Conservation (phyloP, 2,329 filamentous ascomycete genomes). For the Fusarium abutilonis region DNA sequence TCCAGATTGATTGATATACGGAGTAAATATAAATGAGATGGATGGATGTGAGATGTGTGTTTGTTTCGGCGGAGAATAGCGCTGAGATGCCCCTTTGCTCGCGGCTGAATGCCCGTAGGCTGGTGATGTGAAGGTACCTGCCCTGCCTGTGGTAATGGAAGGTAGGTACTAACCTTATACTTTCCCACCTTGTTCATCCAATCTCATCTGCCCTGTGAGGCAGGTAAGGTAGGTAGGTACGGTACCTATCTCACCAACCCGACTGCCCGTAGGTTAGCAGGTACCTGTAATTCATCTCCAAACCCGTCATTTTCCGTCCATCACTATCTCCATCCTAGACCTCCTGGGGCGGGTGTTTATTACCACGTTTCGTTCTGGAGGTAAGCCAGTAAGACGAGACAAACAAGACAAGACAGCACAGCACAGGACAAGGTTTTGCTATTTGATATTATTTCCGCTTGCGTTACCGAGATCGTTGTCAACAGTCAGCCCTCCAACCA, state of each 20-base stretch:
- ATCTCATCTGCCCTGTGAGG: slow-evolving; percentile 1
- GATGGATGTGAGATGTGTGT: neutral
- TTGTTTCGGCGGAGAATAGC: slow-evolving; percentile 26
- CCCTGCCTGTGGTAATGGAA: neutral
- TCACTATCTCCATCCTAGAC: slow-evolving; percentile 5
- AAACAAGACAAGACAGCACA: neutral
- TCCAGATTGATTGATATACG: too few relatives aligned
- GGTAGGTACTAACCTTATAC: slow-evolving; percentile 24
- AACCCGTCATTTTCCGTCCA: slow-evolving; percentile 11
- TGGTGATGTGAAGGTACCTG: slow-evolving; percentile 3
- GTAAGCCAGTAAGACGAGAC: neutral
- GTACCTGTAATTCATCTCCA: neutral
- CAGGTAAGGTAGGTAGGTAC: too few relatives aligned
- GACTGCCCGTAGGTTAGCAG: too few relatives aligned
- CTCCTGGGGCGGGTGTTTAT: slow-evolving; percentile 1
- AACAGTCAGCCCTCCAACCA: neutral
- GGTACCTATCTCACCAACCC: too few relatives aligned
- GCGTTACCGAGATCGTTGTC: slow-evolving; percentile 16
- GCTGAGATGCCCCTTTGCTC: slow-evolving; percentile 27
- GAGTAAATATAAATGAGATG: neutral
- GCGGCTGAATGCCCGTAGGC: neutral
- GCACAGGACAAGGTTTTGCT: slow-evolving; percentile 9
- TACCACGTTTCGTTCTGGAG: slow-evolving; percentile 11
- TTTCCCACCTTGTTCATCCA: slow-evolving; percentile 15
- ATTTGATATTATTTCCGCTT: slow-evolving; percentile 24